phyloP scores from a whole-genome alignment of 1,139 yeast genomes.

The Diutina pseudorugosa region DNA sequence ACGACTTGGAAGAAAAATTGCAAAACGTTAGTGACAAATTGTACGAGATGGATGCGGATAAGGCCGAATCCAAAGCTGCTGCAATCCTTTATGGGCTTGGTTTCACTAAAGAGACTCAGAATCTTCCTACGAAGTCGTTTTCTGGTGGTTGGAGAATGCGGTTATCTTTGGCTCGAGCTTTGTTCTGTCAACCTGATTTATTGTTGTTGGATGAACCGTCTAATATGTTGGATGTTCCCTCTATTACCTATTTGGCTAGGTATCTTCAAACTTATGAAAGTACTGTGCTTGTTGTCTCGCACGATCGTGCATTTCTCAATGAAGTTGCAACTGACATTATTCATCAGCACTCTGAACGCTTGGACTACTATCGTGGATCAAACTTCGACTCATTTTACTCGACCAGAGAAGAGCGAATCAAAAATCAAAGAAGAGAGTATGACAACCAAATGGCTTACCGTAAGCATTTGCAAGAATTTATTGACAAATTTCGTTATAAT shows the following conservation, averaged over 20 bases:
- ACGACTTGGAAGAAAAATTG: conserved; percentile 68
- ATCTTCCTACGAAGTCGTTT: conserved; percentile 72
- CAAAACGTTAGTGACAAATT: conserved; percentile 73
- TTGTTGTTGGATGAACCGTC: conserved; percentile 95
- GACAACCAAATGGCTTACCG: conserved; percentile 96
- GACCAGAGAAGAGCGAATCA: conserved; percentile 90
- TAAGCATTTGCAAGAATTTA: conserved; percentile 83
- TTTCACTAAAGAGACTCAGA: conserved; percentile 80
- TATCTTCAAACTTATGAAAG: conserved; percentile 84
- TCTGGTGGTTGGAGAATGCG: conserved; percentile 99
- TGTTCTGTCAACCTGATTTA: conserved; percentile 93
- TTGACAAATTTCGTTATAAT: conserved; percentile 92
- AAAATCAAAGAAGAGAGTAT: conserved; percentile 87
- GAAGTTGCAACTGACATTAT: conserved; percentile 98
- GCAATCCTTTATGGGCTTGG: conserved; percentile 90
- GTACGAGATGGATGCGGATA: conserved; percentile 89
- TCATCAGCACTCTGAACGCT: conserved; percentile 92
- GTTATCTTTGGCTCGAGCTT: conserved; percentile 92
- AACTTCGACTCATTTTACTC: conserved; percentile 87
- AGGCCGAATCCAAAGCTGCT: conserved; percentile 96
- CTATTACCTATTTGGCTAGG: conserved; percentile 84
- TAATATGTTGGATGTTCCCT: conserved; percentile 99
- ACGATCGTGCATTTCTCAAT: conserved; percentile 91
- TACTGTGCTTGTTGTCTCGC: conserved; percentile 91
- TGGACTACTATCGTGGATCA: conserved; percentile 91